A percentile compares a stretch with the other conserved stretches of the same genome.
These are phyloP conservation scores for Coemansia sp. DNA, from an alignment of 192 early-diverging fungal genomes.

Conservation along the genomic window DNA sequence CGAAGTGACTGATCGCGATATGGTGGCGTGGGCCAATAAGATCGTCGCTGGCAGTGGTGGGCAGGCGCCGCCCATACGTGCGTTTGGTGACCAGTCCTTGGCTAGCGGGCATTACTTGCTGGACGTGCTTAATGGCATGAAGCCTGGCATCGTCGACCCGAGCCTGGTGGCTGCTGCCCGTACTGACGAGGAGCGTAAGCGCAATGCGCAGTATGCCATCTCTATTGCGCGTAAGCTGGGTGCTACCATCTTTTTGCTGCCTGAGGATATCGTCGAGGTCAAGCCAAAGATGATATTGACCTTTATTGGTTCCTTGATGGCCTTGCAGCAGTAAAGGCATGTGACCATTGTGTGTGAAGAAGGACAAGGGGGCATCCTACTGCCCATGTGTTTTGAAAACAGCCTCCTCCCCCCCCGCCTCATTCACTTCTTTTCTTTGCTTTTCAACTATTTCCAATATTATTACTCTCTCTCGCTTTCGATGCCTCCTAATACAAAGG, in stretches of 20 bases:
- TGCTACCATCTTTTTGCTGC: conserved; percentile 96
- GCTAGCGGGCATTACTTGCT: conserved; percentile 82
- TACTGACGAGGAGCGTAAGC: conserved; percentile 79
- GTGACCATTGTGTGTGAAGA: conserved; percentile 2
- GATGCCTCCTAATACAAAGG: conserved; percentile 13
- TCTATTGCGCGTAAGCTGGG: conserved; percentile 98
- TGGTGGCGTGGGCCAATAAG: conserved; percentile 95
- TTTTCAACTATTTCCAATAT: conserved; percentile 6
- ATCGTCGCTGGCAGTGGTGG: conserved; percentile 62
- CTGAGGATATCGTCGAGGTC: conserved; percentile 98
- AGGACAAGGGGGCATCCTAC: background rate
- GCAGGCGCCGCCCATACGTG: conserved; percentile 64
- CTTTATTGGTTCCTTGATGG: conserved; percentile 94
- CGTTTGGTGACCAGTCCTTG: conserved; percentile 85
- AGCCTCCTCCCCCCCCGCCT: background rate
- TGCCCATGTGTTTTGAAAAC: conserved; percentile 4
- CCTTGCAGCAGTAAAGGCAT: conserved; percentile 57
- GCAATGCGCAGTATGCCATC: conserved; percentile 96
- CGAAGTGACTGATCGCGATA: conserved; percentile 89
- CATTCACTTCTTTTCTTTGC: background rate
- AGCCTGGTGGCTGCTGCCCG: conserved; percentile 73
- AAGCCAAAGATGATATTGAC: conserved; percentile 97
- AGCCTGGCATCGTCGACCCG: conserved; percentile 90
- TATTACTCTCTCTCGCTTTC: background rate
- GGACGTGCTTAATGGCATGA: conserved; percentile 91